Percentiles rank a stretch among this genome's conserved stretches.
Evolutionary conservation across 2,329 filamentous ascomycete genomes (phyloP).

Genomic region (Aspergillus sp.): DNA sequence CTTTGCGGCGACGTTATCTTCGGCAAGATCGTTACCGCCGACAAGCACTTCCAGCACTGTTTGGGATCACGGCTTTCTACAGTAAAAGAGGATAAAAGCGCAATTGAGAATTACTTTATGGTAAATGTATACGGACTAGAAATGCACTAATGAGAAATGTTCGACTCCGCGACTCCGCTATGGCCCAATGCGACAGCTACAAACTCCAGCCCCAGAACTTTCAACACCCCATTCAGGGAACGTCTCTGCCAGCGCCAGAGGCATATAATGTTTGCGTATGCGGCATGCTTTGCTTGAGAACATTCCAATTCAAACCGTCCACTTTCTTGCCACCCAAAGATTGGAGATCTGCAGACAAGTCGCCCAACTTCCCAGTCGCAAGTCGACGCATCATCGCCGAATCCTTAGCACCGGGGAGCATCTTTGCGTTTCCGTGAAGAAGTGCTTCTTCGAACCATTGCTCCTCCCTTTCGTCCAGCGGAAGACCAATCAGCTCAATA

Average conservation of each 20-base stretch:
- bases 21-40: neutral
- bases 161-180: neutral
- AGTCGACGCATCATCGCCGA: constrained; percentile 67
- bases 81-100: neutral
- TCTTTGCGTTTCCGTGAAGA: constrained; percentile 55
- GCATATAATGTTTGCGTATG: constrained; percentile 14
- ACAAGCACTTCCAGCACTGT: neutral
- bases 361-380: constrained; percentile 49
- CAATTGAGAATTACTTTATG: neutral
- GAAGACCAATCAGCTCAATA: constrained; percentile 63
- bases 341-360: constrained; percentile 26
- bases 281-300: constrained; percentile 31
- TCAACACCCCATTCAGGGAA: neutral
- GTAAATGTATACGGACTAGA: neutral
- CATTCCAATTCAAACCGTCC: constrained; percentile 47
- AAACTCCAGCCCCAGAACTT: constrained; percentile 4
- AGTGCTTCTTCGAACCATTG: constrained; percentile 65
- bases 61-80: neutral
- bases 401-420: constrained; percentile 59
- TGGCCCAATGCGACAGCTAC: neutral
- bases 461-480: constrained; percentile 64
- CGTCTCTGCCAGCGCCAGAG: constrained; percentile 2
- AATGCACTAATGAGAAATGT: neutral
- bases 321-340: constrained; percentile 38
- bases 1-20: neutral